Conservation (phyloP, 2,329 filamentous ascomycete genomes). For the Sarocladium oryzae region DNA sequence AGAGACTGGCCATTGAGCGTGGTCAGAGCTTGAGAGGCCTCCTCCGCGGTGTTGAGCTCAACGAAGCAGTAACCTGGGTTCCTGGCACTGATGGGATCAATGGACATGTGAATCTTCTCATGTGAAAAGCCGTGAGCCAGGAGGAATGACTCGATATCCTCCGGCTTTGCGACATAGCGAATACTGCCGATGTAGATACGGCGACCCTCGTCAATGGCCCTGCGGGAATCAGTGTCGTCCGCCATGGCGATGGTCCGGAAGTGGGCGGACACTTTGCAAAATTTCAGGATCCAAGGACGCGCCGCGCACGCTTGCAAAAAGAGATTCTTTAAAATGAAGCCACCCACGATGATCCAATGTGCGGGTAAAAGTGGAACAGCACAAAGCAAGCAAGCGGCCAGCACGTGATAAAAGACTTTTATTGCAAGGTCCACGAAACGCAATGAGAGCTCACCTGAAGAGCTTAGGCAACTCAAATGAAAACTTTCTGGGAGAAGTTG, state of each 20-base stretch:
- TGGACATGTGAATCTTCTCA: slow-evolving; percentile 29
- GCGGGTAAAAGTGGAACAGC: slow-evolving; percentile 5
- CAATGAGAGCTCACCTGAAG: too few species aligned
- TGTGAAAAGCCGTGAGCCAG: slow-evolving; percentile 26
- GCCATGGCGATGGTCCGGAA: not conserved
- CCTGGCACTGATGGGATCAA: slow-evolving; percentile 60
- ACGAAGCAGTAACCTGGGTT: slow-evolving; percentile 70
- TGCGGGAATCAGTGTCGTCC: not conserved
- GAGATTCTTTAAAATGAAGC: slow-evolving; percentile 3
- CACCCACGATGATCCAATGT: not conserved
- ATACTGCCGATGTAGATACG: slow-evolving; percentile 39
- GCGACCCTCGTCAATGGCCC: slow-evolving; percentile 9
- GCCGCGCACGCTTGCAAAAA: not conserved
- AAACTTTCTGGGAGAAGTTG: too few species aligned
- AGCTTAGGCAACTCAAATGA: too few species aligned
- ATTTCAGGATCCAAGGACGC: not conserved
- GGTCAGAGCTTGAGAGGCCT: slow-evolving; percentile 9
- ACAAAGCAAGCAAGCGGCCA: not conserved
- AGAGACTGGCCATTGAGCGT: slow-evolving; percentile 32
- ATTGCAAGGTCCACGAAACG: not conserved
- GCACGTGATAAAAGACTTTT: slow-evolving; percentile 1
- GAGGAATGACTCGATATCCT: slow-evolving; percentile 56
- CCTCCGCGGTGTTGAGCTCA: slow-evolving; percentile 8
- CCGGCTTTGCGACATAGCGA: slow-evolving; percentile 42
- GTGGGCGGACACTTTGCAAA: not conserved